Conservation (phyloP, 768 basidiomycete genomes). For the Leccinum longicurvipes region DNA sequence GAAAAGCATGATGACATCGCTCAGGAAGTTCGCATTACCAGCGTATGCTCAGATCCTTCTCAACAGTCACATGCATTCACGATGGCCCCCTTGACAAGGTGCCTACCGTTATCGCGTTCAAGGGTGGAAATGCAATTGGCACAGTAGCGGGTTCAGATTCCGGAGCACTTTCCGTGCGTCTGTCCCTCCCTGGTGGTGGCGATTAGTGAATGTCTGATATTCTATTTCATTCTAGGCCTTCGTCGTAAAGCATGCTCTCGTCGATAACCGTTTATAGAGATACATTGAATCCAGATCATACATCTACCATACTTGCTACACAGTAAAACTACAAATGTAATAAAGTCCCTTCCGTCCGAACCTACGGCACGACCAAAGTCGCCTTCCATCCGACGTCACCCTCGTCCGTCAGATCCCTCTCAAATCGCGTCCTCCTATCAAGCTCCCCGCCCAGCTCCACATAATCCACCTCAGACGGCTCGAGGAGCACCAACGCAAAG, state of each 20-base stretch:
- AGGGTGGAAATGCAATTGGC: not conserved
- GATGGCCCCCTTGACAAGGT: not conserved
- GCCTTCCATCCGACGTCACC: constrained; percentile 50
- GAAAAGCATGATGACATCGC: constrained; percentile 36
- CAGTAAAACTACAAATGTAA: too few species aligned
- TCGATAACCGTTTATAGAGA: too few species aligned
- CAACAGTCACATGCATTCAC: not conserved
- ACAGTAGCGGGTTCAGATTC: constrained; percentile 1
- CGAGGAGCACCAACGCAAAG: constrained; percentile 70
- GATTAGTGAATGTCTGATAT: not conserved
- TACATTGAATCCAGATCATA: not conserved
- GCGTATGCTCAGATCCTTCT: not conserved
- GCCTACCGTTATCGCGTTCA: constrained; percentile 5
- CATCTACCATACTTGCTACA: too few species aligned
- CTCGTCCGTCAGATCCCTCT: constrained; percentile 32
- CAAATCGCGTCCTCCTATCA: constrained; percentile 56
- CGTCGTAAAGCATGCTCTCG: too few species aligned
- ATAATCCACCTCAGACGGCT: constrained; percentile 68
- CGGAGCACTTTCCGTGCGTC: not conserved
- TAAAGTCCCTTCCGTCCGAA: not conserved
- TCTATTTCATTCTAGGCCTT: too few species aligned
- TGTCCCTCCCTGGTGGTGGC: too few species aligned
- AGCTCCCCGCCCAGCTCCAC: constrained; percentile 57
- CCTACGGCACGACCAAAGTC: constrained; percentile 59
- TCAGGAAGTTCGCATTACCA: constrained; percentile 7